These are phyloP conservation scores for Termitomyces sp. DNA, from an alignment of 768 basidiomycete genomes.

Conservation along the genomic window DNA sequence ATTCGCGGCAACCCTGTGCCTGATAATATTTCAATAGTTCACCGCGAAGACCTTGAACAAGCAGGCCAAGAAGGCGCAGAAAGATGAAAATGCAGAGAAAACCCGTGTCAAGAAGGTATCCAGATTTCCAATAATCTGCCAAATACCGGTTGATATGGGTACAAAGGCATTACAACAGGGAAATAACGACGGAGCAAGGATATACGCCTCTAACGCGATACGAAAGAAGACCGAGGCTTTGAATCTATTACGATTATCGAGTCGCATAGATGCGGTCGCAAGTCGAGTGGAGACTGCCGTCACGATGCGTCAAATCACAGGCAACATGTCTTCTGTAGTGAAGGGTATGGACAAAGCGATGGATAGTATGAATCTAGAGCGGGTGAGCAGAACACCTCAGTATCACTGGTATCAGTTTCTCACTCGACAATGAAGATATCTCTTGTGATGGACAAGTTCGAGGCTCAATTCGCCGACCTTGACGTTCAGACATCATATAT, in stretches of 20 bases:
- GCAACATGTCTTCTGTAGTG: constrained; percentile 95
- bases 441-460: constrained; percentile 98
- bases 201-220: constrained; percentile 98
- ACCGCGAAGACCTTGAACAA: constrained; percentile 93
- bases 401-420: background rate
- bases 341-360: constrained; percentile 99
- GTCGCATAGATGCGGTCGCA: constrained; percentile 94
- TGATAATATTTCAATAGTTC: constrained; percentile 54
- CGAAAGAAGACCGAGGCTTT: constrained; percentile 95
- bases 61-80: constrained; percentile 97
- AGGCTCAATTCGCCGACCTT: constrained; percentile 90
- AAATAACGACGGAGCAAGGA: constrained; percentile 93
- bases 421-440: constrained; percentile 63
- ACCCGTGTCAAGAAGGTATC: constrained; percentile 85
- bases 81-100: constrained; percentile 90
- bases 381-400: constrained; percentile 45
- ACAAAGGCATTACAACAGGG: constrained; percentile 90
- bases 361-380: constrained; percentile 98
- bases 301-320: constrained; percentile 95
- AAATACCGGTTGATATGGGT: background rate
- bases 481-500: constrained; percentile 98
- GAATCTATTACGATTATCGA: constrained; percentile 85
- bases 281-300: constrained; percentile 97
- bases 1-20: background rate
- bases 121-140: background rate